Conservation (phyloP, 805 yeast genomes). For the Metschnikowia colocasiae region DNA sequence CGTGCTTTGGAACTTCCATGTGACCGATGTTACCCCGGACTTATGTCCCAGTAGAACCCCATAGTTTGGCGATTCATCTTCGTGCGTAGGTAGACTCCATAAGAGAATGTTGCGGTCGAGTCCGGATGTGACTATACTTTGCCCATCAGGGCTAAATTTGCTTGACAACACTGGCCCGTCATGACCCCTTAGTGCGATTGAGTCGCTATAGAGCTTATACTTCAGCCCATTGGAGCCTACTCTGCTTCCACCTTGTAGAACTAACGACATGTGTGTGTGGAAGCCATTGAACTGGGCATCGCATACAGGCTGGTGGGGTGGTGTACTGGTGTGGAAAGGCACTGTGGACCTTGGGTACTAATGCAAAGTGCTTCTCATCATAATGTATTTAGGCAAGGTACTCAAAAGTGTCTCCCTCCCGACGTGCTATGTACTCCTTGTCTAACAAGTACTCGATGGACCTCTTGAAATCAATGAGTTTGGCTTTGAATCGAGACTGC, state of each 20-base stretch:
- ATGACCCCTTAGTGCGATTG: conserved; percentile 48
- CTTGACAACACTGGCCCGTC: conserved; percentile 50
- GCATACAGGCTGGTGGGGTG: not conserved
- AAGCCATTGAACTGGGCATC: not conserved
- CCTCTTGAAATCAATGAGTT: conserved; percentile 78
- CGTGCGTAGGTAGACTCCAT: conserved; percentile 40
- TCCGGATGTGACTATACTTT: conserved; percentile 59
- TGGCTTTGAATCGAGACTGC: conserved; percentile 77
- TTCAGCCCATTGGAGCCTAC: not conserved
- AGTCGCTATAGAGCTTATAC: conserved; percentile 22
- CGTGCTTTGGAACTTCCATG: conserved; percentile 45
- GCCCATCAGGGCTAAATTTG: conserved; percentile 51
- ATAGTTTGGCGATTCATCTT: conserved; percentile 31
- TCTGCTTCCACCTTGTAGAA: not conserved
- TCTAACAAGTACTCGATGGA: conserved; percentile 84
- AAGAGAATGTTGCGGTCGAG: conserved; percentile 48
- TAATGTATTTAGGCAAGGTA: conserved; percentile 60
- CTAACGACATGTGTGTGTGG: conserved; percentile 8
- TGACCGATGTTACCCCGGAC: conserved; percentile 57
- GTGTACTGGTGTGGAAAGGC: conserved; percentile 6
- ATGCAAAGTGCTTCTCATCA: not conserved
- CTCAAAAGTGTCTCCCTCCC: conserved; percentile 69
- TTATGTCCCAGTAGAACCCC: conserved; percentile 56
- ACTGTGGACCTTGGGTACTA: not conserved
- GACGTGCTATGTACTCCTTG: conserved; percentile 77